Evolutionary conservation across 306 rosid genomes (phyloP).

Genomic region (Cucurbita argyrosperma): DNA sequence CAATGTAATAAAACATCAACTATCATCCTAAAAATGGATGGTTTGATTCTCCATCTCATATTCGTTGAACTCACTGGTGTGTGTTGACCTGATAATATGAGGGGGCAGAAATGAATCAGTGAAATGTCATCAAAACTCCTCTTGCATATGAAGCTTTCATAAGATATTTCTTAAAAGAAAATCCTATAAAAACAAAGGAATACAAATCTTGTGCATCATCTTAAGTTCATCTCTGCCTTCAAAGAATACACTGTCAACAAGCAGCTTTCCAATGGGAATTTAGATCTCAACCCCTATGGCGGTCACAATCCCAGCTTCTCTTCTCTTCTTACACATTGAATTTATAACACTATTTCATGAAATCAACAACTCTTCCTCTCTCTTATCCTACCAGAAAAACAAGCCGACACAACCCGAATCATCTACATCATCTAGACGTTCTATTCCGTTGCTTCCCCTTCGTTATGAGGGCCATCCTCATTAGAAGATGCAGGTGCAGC

Average conservation of each 20-base stretch:
- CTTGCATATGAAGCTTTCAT: neutral
- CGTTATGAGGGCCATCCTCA: neutral
- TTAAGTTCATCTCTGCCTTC: neutral
- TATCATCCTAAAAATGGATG: too few species aligned
- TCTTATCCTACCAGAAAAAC: neutral
- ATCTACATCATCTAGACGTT: neutral
- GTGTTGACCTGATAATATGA: too few species aligned
- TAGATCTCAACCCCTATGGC: neutral
- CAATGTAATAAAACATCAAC: too few species aligned
- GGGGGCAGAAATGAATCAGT: neutral
- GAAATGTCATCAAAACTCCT: neutral
- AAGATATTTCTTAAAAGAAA: neutral
- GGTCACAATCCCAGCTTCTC: neutral
- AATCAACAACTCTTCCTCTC: neutral
- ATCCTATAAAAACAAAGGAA: slow-evolving; percentile 2
- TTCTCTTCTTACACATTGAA: neutral
- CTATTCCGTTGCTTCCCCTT: neutral
- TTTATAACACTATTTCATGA: neutral
- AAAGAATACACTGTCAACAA: neutral
- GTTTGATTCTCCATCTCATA: too few species aligned
- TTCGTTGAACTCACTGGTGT: too few species aligned
- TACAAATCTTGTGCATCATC: neutral
- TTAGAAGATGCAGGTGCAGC: neutral
- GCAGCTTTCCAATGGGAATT: neutral
- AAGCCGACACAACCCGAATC: neutral